A percentile compares a stretch with the other conserved stretches of the same genome.
Conservation (phyloP, 2,329 filamentous ascomycete genomes). For the Hypomyces perniciosus region DNA sequence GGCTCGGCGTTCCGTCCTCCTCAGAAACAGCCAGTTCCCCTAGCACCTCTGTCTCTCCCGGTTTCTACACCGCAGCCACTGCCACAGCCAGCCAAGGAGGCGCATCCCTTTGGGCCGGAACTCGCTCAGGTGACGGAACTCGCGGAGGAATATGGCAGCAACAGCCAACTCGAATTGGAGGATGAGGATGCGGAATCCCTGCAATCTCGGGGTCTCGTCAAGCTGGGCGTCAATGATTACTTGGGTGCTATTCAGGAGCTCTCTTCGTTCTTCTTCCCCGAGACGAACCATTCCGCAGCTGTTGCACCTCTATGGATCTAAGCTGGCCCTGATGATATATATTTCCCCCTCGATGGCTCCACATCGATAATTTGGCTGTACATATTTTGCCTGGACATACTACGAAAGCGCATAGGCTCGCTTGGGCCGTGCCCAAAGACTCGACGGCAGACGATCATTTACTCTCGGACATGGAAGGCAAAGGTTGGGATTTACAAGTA, state of each 20-base stretch:
- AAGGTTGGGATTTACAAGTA: background rate
- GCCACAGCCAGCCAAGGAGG: constrained; percentile 28
- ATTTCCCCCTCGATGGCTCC: no score
- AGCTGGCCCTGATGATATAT: constrained; percentile 1
- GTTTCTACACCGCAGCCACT: constrained; percentile 34
- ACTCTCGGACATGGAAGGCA: background rate
- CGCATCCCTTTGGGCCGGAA: constrained; percentile 81
- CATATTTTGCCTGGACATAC: constrained; percentile 25
- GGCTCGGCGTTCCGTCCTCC: constrained; percentile 31
- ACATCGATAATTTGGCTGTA: constrained; percentile 23
- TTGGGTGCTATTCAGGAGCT: constrained; percentile 70
- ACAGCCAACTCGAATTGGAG: constrained; percentile 51
- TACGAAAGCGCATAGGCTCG: constrained; percentile 21
- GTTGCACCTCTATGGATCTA: constrained; percentile 46
- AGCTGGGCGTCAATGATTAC: constrained; percentile 78
- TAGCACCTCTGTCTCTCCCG: constrained; percentile 26
- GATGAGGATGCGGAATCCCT: constrained; percentile 66
- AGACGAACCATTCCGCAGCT: constrained; percentile 26
- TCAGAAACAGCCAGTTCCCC: constrained; percentile 24
- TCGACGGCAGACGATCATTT: no score
- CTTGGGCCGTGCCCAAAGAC: background rate
- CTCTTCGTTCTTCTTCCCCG: constrained; percentile 54
- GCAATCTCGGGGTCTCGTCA: constrained; percentile 60
- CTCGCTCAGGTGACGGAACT: constrained; percentile 89
- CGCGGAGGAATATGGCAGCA: constrained; percentile 75